Percentiles rank a stretch among this genome's conserved stretches.
Evolutionary conservation across 2,329 filamentous ascomycete species (phyloP).

Genomic region (Aspergillus thermomutatus): DNA sequence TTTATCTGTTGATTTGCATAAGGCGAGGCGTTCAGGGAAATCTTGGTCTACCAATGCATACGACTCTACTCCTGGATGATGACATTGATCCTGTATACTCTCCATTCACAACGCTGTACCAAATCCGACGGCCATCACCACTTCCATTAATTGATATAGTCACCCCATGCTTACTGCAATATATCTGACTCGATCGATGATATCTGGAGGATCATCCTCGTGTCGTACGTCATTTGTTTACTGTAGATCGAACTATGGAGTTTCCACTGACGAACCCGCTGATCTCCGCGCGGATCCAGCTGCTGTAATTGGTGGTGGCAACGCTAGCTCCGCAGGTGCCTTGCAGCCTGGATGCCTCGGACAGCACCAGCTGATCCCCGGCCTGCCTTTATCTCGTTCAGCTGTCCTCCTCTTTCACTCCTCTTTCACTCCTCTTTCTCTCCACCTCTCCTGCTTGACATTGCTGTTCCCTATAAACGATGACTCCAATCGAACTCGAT

Average conservation of each 20-base stretch:
- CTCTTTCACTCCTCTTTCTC: neutral
- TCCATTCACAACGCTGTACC: neutral
- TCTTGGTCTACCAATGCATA: neutral
- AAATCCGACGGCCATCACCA: neutral
- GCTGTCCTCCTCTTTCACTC: neutral
- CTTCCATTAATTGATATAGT: neutral
- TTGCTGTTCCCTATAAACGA: constrained; percentile 6
- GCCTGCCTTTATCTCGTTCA: neutral
- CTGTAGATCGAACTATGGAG: neutral
- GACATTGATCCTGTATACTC: neutral
- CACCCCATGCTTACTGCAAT: neutral
- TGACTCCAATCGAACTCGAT: constrained; percentile 28
- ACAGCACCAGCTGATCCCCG: neutral
- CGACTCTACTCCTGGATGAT: neutral
- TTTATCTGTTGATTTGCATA: neutral
- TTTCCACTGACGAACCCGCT: neutral
- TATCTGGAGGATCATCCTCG: neutral
- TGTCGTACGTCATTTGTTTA: neutral
- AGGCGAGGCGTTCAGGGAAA: neutral
- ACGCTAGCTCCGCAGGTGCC: neutral
- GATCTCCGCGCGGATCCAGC: neutral
- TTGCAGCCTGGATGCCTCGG: constrained; percentile 1
- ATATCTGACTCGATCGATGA: neutral
- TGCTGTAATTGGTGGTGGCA: constrained; percentile 2
- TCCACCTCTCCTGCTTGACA: neutral